phyloP scores from a whole-genome alignment of 2,329 filamentous ascomycete genomes.

The Berkeleyomyces basicola region DNA sequence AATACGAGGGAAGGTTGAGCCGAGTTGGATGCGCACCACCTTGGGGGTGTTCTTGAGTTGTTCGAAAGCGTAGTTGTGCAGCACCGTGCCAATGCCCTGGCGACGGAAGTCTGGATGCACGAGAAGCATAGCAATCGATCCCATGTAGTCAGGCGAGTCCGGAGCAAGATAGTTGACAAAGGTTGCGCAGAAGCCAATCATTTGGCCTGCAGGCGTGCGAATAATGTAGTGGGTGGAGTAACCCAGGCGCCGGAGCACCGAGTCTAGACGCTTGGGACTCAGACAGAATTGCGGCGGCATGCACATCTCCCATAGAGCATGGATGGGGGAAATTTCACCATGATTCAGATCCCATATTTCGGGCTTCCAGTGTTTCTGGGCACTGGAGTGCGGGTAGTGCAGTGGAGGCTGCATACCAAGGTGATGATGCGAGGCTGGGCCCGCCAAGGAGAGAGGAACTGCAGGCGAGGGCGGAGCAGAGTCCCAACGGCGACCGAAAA shows the following conservation, averaged over 20 bases:
- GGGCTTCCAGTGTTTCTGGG: conserved; percentile 23
- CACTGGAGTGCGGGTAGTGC: neutral
- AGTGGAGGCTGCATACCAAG: conserved; percentile 3
- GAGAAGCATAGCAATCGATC: conserved; percentile 37
- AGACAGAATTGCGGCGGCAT: conserved; percentile 32
- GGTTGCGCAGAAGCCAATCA: conserved; percentile 43
- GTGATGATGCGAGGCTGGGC: conserved; percentile 1
- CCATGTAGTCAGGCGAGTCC: conserved; percentile 34
- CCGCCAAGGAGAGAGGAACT: neutral
- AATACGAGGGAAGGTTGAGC: conserved; percentile 41
- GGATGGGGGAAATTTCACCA: conserved; percentile 25
- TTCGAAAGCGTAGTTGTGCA: conserved; percentile 35
- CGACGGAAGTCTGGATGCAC: conserved; percentile 31
- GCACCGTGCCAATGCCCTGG: conserved; percentile 34
- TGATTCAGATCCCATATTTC: conserved; percentile 23
- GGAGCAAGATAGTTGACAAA: conserved; percentile 41
- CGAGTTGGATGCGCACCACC: conserved; percentile 37
- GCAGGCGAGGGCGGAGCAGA: conserved; percentile 11
- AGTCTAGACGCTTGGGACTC: conserved; percentile 25
- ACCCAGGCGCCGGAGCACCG: conserved; percentile 35
- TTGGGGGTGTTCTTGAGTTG: conserved; percentile 34
- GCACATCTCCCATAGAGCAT: conserved; percentile 31
- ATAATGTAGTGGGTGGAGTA: conserved; percentile 42
- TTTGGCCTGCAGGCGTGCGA: conserved; percentile 27
- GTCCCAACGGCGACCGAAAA: conserved; percentile 28